Conservation (phyloP, 345 rosid species). For the Eucalyptus regnans region DNA sequence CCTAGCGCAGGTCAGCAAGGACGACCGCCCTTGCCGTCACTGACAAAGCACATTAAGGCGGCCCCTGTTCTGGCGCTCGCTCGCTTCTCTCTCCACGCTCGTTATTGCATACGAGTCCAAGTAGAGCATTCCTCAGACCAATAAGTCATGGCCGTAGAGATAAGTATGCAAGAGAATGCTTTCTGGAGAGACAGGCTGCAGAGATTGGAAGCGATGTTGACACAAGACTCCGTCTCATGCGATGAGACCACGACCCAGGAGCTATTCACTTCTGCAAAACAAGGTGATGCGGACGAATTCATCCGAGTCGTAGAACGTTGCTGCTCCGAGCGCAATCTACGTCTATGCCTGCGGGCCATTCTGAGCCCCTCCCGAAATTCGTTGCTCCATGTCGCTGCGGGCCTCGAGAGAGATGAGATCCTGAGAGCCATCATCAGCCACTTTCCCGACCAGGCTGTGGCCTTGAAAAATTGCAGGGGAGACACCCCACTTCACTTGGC, state of each 20-base stretch:
- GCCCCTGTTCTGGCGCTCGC: too few relatives aligned
- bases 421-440: not conserved
- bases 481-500: too few relatives aligned
- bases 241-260: not conserved
- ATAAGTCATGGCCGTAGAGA: not conserved
- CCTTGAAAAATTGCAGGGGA: not conserved
- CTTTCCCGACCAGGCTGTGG: not conserved
- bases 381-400: not conserved
- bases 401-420: not conserved
- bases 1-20: too few relatives aligned
- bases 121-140: not conserved
- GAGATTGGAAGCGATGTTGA: not conserved
- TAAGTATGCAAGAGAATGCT: not conserved
- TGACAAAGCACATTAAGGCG: too few relatives aligned
- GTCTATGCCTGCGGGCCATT: not conserved
- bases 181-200: not conserved
- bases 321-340: not conserved
- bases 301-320: not conserved
- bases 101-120: not conserved
- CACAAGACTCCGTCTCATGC: not conserved
- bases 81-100: too few relatives aligned
- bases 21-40: too few relatives aligned
- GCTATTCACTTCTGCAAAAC: not conserved
- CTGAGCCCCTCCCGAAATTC: not conserved
- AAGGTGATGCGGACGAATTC: not conserved